Evolutionary conservation across 345 rosid species (phyloP), one percentile per base, ranked within the genome.

Genomic region (Rhodamnia argentea): DNA sequence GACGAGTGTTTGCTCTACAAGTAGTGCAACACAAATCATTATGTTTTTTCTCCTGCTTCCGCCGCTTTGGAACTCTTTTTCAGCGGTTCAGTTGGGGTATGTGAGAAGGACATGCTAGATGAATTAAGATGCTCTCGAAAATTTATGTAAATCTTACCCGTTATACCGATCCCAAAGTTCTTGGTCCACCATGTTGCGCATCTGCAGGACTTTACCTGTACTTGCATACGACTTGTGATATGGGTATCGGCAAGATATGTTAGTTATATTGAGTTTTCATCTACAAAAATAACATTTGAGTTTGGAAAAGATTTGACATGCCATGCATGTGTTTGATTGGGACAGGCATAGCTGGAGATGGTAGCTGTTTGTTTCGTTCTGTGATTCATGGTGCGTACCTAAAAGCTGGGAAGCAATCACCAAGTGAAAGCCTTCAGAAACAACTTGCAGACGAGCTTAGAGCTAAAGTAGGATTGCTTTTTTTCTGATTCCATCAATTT

Each of bases 311-410:
- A 78, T 57, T 70, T 18, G 37, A 78, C 52, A 52, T 87, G 83
- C 20, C 55, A 15, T 52, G 78, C 47, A 6, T 26, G 37, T 62
- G 70, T 86, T 82, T 78, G 86, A 52, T 60, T 64, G 85, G 87
- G 62, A 44, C 88, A 93, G 96, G 93, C 56, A 90, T 94, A 84
- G 89, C 94, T 4, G 95, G 96, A 75, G 96, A 93, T 86, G 95
- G 95, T 44, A 93, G 96, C 85, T 94, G 96, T 86, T 88, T 94
- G 91, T 94, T 94, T 76, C 92, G 95, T 83, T 94, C 96, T 2
- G 94, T 93, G 82, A 89, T 91, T 42, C 94, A 92, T 53, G 96
- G 95, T 13, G 92, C 90, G 56, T 90, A 89, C 86, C 89, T 91
- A 82, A 86, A 92, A 88, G 81, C 85, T 40, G 95, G 96, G 86